Conservation (phyloP, 768 basidiomycete genomes). For the Clathrus columnatus region DNA sequence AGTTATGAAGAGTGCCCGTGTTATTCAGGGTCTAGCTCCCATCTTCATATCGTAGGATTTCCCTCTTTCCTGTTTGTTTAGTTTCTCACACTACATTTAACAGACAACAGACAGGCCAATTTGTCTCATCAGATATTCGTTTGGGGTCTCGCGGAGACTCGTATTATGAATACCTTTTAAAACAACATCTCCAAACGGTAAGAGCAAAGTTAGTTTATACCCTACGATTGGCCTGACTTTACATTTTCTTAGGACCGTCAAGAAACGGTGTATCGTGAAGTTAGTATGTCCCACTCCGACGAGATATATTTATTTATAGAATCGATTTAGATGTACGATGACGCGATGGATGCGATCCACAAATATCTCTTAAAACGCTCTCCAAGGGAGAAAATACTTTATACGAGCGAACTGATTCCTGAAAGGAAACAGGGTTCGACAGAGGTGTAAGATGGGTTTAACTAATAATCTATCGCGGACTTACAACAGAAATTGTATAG, state of each 20-base stretch:
- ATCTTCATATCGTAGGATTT: constrained; percentile 70
- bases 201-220: constrained; percentile 10
- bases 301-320: neutral
- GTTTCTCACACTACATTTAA: neutral
- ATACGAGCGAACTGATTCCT: constrained; percentile 78
- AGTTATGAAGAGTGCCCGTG: constrained; percentile 50
- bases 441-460: constrained; percentile 25
- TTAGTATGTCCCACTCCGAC: constrained; percentile 18
- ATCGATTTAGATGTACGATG: constrained; percentile 71
- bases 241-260: constrained; percentile 47
- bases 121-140: constrained; percentile 64
- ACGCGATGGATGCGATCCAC: constrained; percentile 77
- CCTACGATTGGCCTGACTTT: constrained; percentile 3
- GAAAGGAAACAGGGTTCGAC: constrained; percentile 28
- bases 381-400: constrained; percentile 47
- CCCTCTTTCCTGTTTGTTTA: neutral
- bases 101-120: constrained; percentile 44
- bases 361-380: constrained; percentile 62
- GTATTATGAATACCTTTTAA: constrained; percentile 86
- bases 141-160: constrained; percentile 90
- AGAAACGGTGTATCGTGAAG: constrained; percentile 70
- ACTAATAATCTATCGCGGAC: neutral
- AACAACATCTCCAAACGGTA: constrained; percentile 80
- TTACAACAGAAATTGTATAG: constrained; percentile 28
- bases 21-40: constrained; percentile 69